phyloP scores from a whole-genome alignment of 495 filamentous ascomycete genomes.

The Astrothelium subdiscretum region DNA sequence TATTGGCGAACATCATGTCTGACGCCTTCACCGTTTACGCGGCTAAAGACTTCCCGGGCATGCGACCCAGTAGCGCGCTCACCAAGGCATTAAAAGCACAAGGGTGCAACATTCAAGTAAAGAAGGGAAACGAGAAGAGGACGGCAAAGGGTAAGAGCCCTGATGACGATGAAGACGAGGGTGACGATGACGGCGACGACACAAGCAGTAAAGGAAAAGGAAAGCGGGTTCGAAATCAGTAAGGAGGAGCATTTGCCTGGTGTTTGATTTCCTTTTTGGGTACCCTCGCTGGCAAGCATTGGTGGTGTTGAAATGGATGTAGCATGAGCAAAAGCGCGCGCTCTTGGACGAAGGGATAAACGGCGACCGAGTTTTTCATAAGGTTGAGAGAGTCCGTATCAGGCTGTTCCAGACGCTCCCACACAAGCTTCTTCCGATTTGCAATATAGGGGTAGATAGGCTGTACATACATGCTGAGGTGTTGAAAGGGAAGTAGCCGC shows the following conservation, averaged over 20 bases:
- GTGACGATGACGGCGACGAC: constrained; percentile 10
- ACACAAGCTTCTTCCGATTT: neutral
- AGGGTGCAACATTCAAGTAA: constrained; percentile 66
- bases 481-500: too few species aligned
- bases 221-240: neutral
- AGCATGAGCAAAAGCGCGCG: neutral
- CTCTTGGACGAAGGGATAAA: neutral
- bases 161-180: constrained; percentile 40
- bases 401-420: too few species aligned
- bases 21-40: constrained; percentile 80
- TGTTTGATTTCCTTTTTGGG: neutral
- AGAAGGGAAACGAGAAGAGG: constrained; percentile 65
- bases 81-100: constrained; percentile 62
- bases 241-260: neutral
- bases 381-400: too few species aligned
- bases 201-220: constrained; percentile 4
- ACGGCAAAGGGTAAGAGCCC: constrained; percentile 24
- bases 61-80: constrained; percentile 61
- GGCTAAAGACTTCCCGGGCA: constrained; percentile 95
- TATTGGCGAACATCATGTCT: constrained; percentile 58
- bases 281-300: neutral
- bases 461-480: too few species aligned
- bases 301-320: neutral
- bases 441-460: too few species aligned
- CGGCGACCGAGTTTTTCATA: neutral